A percentile compares a stretch with the other conserved stretches of the same genome.
Conservation (phyloP, 495 filamentous ascomycete genomes). For the Saxophila tyrrhenica region DNA sequence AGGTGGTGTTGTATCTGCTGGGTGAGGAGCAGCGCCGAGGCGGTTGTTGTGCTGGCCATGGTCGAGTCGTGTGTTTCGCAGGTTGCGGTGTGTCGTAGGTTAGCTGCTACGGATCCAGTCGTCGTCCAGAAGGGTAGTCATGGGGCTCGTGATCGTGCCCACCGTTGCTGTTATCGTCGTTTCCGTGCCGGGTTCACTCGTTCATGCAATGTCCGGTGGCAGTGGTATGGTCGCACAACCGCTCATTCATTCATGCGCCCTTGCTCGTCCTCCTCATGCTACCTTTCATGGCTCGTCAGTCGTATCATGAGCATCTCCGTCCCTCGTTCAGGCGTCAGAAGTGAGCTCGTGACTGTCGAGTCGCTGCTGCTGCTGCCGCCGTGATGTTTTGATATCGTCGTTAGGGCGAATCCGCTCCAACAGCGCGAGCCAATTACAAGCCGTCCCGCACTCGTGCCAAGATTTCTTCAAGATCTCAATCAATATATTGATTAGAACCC, state of each 20-base stretch:
- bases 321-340: no score
- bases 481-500: no score
- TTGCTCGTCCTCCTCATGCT: no score
- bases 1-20: slow-evolving; percentile 86
- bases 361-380: no score
- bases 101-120: neutral
- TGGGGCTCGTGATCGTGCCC: neutral
- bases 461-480: no score
- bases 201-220: neutral
- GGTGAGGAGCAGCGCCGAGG: slow-evolving; percentile 63
- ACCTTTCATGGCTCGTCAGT: no score
- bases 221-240: neutral
- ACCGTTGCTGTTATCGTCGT: neutral
- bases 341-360: no score
- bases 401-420: no score
- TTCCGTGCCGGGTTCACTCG: neutral
- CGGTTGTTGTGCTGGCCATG: slow-evolving; percentile 61
- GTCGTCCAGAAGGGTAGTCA: neutral
- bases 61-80: slow-evolving; percentile 15
- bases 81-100: neutral
- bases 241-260: neutral
- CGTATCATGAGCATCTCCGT: no score
- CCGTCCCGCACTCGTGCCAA: no score
- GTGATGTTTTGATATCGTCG: no score
- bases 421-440: no score